Base-by-base conservation (phyloP, 2,329 filamentous ascomycete genomes). In the Ophiostoma australiae region DNA sequence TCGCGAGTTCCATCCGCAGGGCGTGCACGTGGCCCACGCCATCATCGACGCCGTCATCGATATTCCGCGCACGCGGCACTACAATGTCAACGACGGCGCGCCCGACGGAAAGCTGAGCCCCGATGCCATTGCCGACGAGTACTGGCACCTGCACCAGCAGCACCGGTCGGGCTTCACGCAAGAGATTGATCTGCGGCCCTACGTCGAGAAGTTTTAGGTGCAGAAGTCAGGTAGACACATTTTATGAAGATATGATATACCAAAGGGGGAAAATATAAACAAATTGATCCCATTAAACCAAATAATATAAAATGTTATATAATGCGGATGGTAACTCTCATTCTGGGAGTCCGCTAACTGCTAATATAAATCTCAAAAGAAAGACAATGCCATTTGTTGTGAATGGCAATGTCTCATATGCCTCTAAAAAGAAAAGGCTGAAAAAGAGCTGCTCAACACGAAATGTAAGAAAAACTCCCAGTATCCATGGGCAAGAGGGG, bases 11-110 rank as follows among this genome's bases (percentile, higher is more conserved):
- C 91, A 91, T 0, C 92, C 93, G 0, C 84, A 91, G 78, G 93
- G 93, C 2, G 86, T 97, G 1, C 93, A 97, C 78, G 90, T 97
- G 0, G 87, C 90, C 0, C 92, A 96, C 80, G 88, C 90, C 5
- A 88, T 97, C 72, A 89, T 96, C 70, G 93, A 97, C 77, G 93
- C 92, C 0, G 85, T 92, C 1, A 97, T 97, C 78, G 91, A 96
- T 78, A 93, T 91, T 70, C 91, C 91, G 0, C 83, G 86, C 73
- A 91, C 89, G 1, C 90, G 89, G 78, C 84, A 84, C 0, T 78
- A 75, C 65, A 77, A 75, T 35, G 77, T 79, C 20, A 85, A 87
- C 75, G 77, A 80, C 11, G 82, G 83, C 4, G 81, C 78, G 5
- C 80, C 82, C 61, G 85, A 86, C 75, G 81, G 84, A 15, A 94